These are phyloP conservation scores for Microascus cirrosus DNA, from an alignment of 2,329 filamentous ascomycete genomes.

Conservation along the genomic window DNA sequence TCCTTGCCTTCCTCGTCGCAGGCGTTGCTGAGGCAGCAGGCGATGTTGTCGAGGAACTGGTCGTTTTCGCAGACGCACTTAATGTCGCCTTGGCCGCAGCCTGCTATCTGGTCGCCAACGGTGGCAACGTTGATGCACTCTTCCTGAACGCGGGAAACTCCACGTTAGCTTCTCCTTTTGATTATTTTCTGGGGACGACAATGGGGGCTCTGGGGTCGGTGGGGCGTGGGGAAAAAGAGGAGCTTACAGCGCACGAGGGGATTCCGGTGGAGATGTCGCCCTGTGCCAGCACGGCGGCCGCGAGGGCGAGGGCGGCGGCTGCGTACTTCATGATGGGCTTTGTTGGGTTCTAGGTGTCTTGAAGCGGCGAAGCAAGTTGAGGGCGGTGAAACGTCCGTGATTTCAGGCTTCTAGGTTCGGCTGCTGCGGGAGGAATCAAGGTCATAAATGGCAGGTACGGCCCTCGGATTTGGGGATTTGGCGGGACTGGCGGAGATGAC, in stretches of 20 bases:
- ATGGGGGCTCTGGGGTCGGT: neutral
- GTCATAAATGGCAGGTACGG: no score
- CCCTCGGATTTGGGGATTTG: no score
- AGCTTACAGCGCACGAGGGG: constrained; percentile 4
- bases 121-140: constrained; percentile 21
- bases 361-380: neutral
- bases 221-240: neutral
- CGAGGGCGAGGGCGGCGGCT: constrained; percentile 2
- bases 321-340: constrained; percentile 2
- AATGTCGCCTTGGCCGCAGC: constrained; percentile 25
- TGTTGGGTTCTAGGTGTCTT: neutral
- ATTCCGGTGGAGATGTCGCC: constrained; percentile 3
- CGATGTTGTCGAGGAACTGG: constrained; percentile 26
- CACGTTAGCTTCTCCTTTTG: neutral
- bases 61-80: constrained; percentile 27
- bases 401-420: neutral
- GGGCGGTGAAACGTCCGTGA: neutral
- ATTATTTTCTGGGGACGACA: no score
- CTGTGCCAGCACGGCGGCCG: constrained; percentile 3
- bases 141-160: constrained; percentile 12
- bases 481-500: neutral
- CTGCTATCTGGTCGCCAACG: constrained; percentile 20
- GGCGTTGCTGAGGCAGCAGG: constrained; percentile 25
- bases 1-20: constrained; percentile 21
- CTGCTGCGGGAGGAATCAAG: no score